Percentiles rank a stretch among this genome's conserved stretches.
Evolutionary conservation across 2,329 filamentous ascomycete species (phyloP).

Genomic region (Penicillium thymicola): DNA sequence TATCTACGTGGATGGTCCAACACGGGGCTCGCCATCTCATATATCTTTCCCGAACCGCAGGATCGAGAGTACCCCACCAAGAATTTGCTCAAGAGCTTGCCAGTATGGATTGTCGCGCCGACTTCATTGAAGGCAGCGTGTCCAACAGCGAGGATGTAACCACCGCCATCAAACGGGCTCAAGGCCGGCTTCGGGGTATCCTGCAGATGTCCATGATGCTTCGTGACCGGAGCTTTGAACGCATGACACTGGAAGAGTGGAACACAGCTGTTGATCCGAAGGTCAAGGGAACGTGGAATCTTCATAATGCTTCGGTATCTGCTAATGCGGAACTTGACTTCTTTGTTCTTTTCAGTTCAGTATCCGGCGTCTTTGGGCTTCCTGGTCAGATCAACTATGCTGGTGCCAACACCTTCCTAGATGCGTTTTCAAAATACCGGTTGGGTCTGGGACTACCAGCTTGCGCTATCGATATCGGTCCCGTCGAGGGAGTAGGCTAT

Average conservation of each 20-base stretch:
- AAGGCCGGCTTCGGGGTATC: constrained; percentile 19
- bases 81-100: constrained; percentile 24
- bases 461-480: background rate
- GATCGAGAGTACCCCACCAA: constrained; percentile 7
- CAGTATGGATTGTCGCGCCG: constrained; percentile 20
- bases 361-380: constrained; percentile 31
- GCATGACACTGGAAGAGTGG: constrained; percentile 16
- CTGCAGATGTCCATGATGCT: constrained; percentile 27
- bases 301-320: constrained; percentile 8
- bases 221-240: constrained; percentile 13
- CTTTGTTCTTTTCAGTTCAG: constrained; percentile 42
- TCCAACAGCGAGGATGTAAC: constrained; percentile 18
- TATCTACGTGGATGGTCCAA: constrained; percentile 37
- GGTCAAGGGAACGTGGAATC: constrained; percentile 20
- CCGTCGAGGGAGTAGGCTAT: constrained; percentile 6
- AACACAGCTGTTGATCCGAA: constrained; percentile 16
- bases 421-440: constrained; percentile 17
- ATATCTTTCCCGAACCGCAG: constrained; percentile 34
- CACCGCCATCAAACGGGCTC: constrained; percentile 10
- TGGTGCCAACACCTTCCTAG: constrained; percentile 37
- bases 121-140: constrained; percentile 21
- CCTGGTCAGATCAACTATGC: constrained; percentile 36
- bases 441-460: background rate
- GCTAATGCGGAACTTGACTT: constrained; percentile 35
- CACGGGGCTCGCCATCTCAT: constrained; percentile 36